These are phyloP conservation scores for Aspergillus chevalieri DNA, from an alignment of 2,329 filamentous ascomycete species.

Conservation along the genomic window DNA sequence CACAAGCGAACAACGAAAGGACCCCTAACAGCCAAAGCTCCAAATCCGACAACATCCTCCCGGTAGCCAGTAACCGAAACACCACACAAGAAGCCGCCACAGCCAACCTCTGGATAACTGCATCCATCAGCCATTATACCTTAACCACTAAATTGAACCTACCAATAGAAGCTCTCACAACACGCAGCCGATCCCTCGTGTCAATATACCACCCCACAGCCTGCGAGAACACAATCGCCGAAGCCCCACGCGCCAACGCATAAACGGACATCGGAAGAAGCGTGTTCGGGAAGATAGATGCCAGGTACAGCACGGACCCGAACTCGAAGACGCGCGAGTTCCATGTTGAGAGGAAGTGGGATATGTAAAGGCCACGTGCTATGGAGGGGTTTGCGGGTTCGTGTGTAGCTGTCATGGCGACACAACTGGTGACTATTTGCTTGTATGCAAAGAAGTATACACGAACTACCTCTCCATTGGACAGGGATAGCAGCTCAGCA, in stretches of 20 bases:
- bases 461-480: too few relatives aligned
- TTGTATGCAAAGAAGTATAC: too few relatives aligned
- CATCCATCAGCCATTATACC: neutral
- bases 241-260: constrained; percentile 52
- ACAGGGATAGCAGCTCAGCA: too few relatives aligned
- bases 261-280: constrained; percentile 60
- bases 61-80: constrained; percentile 30
- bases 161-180: constrained; percentile 9
- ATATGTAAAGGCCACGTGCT: constrained; percentile 42
- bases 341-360: constrained; percentile 55
- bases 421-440: too few relatives aligned
- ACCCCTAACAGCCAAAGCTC: constrained; percentile 12
- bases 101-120: constrained; percentile 18
- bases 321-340: constrained; percentile 57
- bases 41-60: too few relatives aligned
- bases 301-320: constrained; percentile 50
- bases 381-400: neutral
- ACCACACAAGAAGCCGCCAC: constrained; percentile 41
- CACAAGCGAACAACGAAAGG: constrained; percentile 49
- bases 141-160: neutral
- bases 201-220: constrained; percentile 46
- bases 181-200: constrained; percentile 6
- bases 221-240: constrained; percentile 28
- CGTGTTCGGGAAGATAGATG: constrained; percentile 48
- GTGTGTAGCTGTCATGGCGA: too few relatives aligned